Conservation (phyloP, 2,329 filamentous ascomycete species). For the Penicillium sp. region DNA sequence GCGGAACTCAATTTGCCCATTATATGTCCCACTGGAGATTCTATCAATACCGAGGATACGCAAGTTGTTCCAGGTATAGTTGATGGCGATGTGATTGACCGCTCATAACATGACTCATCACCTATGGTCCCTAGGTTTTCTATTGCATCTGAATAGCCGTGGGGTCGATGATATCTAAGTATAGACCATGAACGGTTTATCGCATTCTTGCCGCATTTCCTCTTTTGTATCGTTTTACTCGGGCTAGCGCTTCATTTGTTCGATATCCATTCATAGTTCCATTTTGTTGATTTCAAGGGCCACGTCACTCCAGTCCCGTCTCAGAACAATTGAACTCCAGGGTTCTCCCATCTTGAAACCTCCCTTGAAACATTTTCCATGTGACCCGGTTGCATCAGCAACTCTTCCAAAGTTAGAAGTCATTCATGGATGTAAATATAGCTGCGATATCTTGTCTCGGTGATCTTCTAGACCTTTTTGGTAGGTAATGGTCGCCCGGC, state of each 20-base stretch:
- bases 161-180: not conserved
- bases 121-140: not conserved
- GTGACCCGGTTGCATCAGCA: too few species aligned
- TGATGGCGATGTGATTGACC: conserved; percentile 15
- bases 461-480: too few species aligned
- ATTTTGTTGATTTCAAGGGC: not conserved
- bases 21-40: conserved; percentile 50
- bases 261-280: not conserved
- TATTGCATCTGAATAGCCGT: not conserved
- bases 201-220: not conserved
- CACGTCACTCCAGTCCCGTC: not conserved
- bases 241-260: not conserved
- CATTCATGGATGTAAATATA: too few species aligned
- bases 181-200: not conserved
- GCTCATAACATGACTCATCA: not conserved
- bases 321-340: too few species aligned
- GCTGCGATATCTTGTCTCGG: too few species aligned
- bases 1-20: conserved; percentile 69
- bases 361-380: too few species aligned
- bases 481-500: too few species aligned
- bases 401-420: too few species aligned
- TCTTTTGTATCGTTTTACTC: not conserved
- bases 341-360: too few species aligned
- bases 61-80: conserved; percentile 9
- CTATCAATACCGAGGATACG: conserved; percentile 6